A percentile compares a stretch with the other conserved stretches of the same genome.
phyloP scores from a whole-genome alignment of 202 grass and related monocot species.

The Setaria viridis region DNA sequence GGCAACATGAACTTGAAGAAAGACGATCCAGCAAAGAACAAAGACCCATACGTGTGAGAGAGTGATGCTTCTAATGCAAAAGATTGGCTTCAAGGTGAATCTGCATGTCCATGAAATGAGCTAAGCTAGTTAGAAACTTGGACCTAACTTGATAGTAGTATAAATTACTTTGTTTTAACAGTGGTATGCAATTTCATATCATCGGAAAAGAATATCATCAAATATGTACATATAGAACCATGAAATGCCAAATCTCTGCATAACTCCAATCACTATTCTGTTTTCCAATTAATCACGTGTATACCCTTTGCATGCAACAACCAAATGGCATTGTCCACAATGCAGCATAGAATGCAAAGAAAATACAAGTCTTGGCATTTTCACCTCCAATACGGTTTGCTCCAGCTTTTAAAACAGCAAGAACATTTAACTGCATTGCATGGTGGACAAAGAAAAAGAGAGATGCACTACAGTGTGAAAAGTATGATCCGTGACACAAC shows the following conservation, averaged over 20 bases:
- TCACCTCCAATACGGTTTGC: background rate
- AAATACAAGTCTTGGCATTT: constrained; percentile 20
- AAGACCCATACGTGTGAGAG: constrained; percentile 1
- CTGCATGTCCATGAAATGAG: constrained; percentile 15
- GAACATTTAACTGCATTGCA: background rate
- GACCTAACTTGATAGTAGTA: background rate
- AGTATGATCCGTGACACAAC: constrained; percentile 29
- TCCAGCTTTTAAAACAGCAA: constrained; percentile 6
- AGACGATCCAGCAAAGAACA: background rate
- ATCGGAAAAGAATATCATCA: background rate
- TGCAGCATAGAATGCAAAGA: background rate
- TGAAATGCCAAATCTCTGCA: background rate
- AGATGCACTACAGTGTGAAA: background rate
- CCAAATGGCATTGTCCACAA: background rate
- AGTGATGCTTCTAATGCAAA: background rate
- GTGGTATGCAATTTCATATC: background rate
- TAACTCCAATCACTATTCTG: background rate
- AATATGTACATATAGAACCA: constrained; percentile 6
- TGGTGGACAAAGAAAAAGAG: background rate
- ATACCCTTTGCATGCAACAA: background rate
- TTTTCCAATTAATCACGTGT: background rate
- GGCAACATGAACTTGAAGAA: background rate
- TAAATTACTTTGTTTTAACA: background rate
- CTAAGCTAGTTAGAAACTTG: constrained; percentile 13
- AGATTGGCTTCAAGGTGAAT: constrained; percentile 16